Percentiles rank a stretch among this genome's conserved stretches.
phyloP scores from a whole-genome alignment of 257 asterid genomes.

The Solanum piurae region DNA sequence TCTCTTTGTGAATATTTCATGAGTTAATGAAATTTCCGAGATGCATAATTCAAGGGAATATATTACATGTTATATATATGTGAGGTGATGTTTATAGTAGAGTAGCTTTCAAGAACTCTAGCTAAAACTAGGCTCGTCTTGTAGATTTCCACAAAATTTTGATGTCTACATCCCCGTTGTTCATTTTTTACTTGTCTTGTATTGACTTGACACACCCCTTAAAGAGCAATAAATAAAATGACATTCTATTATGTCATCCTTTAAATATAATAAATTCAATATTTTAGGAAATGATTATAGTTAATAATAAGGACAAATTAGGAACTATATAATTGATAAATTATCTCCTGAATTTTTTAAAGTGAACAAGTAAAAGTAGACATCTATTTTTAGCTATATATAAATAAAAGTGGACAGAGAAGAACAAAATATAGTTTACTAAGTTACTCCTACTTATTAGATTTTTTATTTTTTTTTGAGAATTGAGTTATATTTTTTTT shows the following conservation, averaged over 20 bases:
- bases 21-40: accelerated
- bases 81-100: background rate
- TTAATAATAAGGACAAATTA: background rate
- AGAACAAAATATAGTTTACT: background rate
- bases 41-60: background rate
- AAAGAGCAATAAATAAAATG: background rate
- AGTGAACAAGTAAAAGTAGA: background rate
- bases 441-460: background rate
- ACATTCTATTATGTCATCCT: no score
- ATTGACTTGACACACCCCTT: background rate
- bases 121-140: background rate
- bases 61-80: background rate
- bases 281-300: no score
- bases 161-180: background rate
- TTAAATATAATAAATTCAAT: background rate
- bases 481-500: background rate
- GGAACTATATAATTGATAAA: background rate
- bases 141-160: background rate
- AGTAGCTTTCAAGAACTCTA: background rate
- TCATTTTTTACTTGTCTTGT: background rate
- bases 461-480: background rate
- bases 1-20: background rate
- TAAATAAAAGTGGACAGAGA: no score
- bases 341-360: background rate
- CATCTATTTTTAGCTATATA: background rate